Evolutionary conservation across 2,329 filamentous ascomycete species (phyloP).

Genomic region (Thermomyces lanuginosus): DNA sequence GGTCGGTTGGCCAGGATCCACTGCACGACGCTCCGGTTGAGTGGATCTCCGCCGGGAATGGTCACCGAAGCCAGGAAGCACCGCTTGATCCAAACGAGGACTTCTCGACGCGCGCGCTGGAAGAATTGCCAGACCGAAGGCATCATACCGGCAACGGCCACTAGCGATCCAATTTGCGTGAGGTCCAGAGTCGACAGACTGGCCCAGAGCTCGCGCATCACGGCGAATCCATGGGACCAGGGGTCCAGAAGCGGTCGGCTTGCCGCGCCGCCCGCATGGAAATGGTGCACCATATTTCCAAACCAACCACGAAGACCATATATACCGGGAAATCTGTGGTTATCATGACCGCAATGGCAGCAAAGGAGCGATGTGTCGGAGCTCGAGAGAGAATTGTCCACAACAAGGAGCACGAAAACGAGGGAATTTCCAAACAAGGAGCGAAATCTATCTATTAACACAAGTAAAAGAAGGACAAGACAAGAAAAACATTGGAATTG

Average conservation of each 20-base stretch:
- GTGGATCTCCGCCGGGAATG: constrained; percentile 5
- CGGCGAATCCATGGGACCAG: constrained; percentile 1
- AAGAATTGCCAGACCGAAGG: constrained; percentile 4
- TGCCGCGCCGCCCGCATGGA: constrained; percentile 4
- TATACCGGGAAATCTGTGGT: no score
- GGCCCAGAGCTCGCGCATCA: constrained; percentile 2
- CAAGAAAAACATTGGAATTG: no score
- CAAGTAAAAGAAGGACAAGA: no score
- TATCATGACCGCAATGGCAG: no score
- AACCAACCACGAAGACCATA: no score
- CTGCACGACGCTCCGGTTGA: constrained; percentile 5
- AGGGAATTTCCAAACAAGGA: no score
- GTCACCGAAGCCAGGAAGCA: constrained; percentile 5
- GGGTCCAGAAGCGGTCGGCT: constrained; percentile 4
- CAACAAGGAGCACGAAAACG: no score
- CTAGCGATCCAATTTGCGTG: constrained; percentile 5
- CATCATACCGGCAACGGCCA: constrained; percentile 4
- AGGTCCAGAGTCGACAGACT: constrained; percentile 4
- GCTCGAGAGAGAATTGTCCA: no score
- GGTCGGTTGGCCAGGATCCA: constrained; percentile 4
- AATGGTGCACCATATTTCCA: constrained; percentile 3
- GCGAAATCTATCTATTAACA: no score
- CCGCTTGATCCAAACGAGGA: constrained; percentile 3
- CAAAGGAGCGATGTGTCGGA: not conserved
- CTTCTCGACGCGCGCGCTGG: constrained; percentile 1